Conservation (phyloP, 805 yeast genomes). For the Candida insectorum region DNA sequence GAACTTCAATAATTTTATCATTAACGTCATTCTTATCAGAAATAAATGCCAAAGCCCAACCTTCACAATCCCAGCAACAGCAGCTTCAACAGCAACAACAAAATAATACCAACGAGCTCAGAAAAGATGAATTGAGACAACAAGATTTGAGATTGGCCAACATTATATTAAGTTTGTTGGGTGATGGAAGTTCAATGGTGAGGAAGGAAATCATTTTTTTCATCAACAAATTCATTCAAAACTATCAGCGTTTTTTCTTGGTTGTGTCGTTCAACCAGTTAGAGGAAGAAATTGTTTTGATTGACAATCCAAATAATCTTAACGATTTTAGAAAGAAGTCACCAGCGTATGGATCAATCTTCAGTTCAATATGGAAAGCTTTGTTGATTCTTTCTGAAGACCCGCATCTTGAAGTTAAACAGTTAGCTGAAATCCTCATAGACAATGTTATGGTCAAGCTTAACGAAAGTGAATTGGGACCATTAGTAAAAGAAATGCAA, state of each 20-base stretch:
- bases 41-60: slow-evolving; percentile 14
- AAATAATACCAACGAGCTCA: slow-evolving; percentile 21
- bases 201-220: slow-evolving; percentile 80
- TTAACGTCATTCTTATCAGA: slow-evolving; percentile 65
- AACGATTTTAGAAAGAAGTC: slow-evolving; percentile 64
- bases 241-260: slow-evolving; percentile 69
- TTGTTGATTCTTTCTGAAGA: slow-evolving; percentile 78
- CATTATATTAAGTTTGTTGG: slow-evolving; percentile 61
- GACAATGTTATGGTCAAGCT: slow-evolving; percentile 68
- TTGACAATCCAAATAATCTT: slow-evolving; percentile 58
- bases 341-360: slow-evolving; percentile 85
- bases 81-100: slow-evolving; percentile 15
- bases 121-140: slow-evolving; percentile 50
- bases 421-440: slow-evolving; percentile 67
- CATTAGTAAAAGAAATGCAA: slow-evolving; percentile 64
- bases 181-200: slow-evolving; percentile 88
- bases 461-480: slow-evolving; percentile 62
- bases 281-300: slow-evolving; percentile 70
- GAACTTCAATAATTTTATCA: slow-evolving; percentile 78
- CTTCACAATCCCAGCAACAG: slow-evolving; percentile 12
- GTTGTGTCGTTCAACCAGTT: slow-evolving; percentile 85
- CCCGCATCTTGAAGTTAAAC: slow-evolving; percentile 78
- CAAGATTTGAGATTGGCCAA: slow-evolving; percentile 72
- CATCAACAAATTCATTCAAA: slow-evolving; percentile 68
- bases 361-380: slow-evolving; percentile 85